Evolutionary conservation across 257 asterid species (phyloP).

Genomic region (Cordia subcordata): DNA sequence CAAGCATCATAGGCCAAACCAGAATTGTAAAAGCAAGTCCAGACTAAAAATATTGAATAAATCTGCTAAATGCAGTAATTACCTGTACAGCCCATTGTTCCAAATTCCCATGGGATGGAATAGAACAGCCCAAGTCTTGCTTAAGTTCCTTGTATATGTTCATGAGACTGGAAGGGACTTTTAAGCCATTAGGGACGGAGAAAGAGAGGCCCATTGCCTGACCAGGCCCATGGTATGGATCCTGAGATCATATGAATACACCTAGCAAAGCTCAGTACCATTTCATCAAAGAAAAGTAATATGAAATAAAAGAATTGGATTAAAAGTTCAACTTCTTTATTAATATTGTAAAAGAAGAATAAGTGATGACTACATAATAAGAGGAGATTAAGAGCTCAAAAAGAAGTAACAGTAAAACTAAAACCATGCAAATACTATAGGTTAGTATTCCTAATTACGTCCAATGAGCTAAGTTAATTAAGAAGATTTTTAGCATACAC

Average conservation of each 20-base stretch:
- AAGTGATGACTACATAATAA: no score
- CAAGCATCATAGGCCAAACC: no score
- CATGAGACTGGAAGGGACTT: constrained; percentile 81
- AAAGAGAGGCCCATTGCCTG: constrained; percentile 99
- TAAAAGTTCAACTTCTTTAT: no score
- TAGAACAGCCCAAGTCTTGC: constrained; percentile 75
- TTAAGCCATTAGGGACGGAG: constrained; percentile 80
- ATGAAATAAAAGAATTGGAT: no score
- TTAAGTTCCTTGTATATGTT: constrained; percentile 91
- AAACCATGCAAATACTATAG: no score
- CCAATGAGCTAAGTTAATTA: no score
- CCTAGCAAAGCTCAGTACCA: not conserved
- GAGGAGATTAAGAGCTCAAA: no score
- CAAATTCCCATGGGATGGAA: constrained; percentile 79
- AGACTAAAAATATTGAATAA: constrained; percentile 7
- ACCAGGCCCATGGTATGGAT: constrained; percentile 97
- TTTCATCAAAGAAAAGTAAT: not conserved
- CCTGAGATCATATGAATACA: constrained; percentile 32
- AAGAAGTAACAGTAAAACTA: no score
- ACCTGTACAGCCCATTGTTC: constrained; percentile 97
- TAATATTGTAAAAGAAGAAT: no score
- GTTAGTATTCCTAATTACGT: no score
- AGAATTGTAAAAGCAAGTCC: not conserved
- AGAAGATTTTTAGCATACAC: no score
- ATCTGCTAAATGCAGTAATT: constrained; percentile 12